Conservation (phyloP, 257 asterid species). For the Cynanchum wilfordii region DNA sequence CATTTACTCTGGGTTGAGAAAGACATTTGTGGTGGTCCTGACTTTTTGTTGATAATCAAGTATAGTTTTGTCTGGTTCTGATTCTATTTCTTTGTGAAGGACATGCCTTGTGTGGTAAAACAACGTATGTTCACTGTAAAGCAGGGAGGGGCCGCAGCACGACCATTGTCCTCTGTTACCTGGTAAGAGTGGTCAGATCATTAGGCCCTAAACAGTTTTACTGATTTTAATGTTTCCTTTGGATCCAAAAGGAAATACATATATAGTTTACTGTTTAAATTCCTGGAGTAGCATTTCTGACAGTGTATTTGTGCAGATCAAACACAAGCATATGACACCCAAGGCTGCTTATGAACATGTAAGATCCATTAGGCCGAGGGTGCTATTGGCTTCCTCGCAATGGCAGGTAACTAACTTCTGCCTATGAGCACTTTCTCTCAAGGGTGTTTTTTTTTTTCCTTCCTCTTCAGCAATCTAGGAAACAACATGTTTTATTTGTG, state of each 20-base stretch:
- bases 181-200: slow-evolving; percentile 35
- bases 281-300: slow-evolving; percentile 12
- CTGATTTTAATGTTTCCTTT: background rate
- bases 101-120: slow-evolving; percentile 50
- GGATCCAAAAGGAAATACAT: too few species aligned
- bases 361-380: slow-evolving; percentile 80
- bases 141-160: slow-evolving; percentile 99
- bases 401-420: slow-evolving; percentile 48
- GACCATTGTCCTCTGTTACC: slow-evolving; percentile 89
- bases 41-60: background rate
- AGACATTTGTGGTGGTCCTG: background rate
- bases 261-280: background rate
- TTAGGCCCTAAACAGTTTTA: background rate
- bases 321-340: slow-evolving; percentile 78
- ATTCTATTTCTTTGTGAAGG: slow-evolving; percentile 27
- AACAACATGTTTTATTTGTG: background rate
- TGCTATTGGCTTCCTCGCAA: slow-evolving; percentile 73
- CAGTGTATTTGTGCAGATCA: slow-evolving; percentile 40
- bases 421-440: background rate
- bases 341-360: slow-evolving; percentile 60
- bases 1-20: background rate
- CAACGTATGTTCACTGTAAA: slow-evolving; percentile 91
- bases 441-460: background rate
- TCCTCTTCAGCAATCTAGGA: background rate
- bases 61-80: background rate